Base-by-base conservation (phyloP, 2,329 filamentous ascomycete species). In the Dendrostoma leiphaemia region DNA sequence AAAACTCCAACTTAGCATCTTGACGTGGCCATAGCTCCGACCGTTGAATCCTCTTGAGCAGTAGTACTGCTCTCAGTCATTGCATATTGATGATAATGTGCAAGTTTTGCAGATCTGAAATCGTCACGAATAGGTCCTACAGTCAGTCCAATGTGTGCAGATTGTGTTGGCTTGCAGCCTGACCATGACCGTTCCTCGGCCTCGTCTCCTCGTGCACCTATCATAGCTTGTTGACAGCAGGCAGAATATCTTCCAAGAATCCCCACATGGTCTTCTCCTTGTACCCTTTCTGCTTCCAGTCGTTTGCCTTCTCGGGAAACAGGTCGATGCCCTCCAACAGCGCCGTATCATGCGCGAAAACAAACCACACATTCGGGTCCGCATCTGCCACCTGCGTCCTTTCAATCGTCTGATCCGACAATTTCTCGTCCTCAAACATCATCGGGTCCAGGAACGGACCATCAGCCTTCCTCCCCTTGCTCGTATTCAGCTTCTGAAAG, bases 311-410 rank as follows among this genome's bases (percentile, higher is more conserved):
- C n/a, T 41, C 29, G 6, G 61, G 59, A 31, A 60, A 60, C 13
- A 60, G 29, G 21, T 60, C 58, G 5, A 63, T 38, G 3, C 37
- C 41, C 9, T 52, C 58, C 7, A 57, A 35, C 1, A 62, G 41
- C 13, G 37, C 55, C 10, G 52, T 34, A 38, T 62, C 61, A 46
- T 63, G 61, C 3, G 61, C 59, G 28, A 58, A 53, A 5, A 62
- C 48, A 28, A 59, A 41, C 31, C 58, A 57, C 15, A 63, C 49
- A 21, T 57, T 48, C 3, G 51, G 51, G n/a, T 58, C 48, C 21
- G 54, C 59, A 57, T 62, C 61, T 0, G 55, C 51, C 41, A 53
- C 45, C 46, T 61, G 60, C 26, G 55, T 21, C 46, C 61, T 47
- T 28, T 49, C 34, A 21, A 62, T 59, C 2, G 60, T 61, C 38